Evolutionary conservation across 257 asterid species (phyloP).

Genomic region (Nicotiana obtusifolia): DNA sequence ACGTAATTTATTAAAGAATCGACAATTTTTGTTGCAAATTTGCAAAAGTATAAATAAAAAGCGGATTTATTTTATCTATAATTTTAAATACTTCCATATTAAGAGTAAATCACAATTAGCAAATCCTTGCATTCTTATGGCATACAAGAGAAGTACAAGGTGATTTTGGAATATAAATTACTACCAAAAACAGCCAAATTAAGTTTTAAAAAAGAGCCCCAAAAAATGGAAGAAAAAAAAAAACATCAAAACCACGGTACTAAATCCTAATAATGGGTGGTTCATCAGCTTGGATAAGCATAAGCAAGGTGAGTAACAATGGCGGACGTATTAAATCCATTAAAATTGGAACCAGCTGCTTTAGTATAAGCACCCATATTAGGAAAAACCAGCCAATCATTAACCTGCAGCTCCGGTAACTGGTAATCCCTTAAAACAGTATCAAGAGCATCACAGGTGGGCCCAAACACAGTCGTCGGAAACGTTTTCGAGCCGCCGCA

Average conservation of each 20-base stretch:
- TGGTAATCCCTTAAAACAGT: constrained; percentile 11
- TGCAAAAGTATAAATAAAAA: no score
- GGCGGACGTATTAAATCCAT: constrained; percentile 16
- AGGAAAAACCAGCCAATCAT: constrained; percentile 15
- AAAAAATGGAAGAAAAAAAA: background rate
- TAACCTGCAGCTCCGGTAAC: constrained; percentile 14
- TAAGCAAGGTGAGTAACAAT: constrained; percentile 14
- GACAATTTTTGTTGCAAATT: no score
- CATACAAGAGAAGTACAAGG: background rate
- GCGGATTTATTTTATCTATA: background rate
- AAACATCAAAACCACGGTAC: background rate
- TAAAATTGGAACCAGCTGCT: constrained; percentile 15
- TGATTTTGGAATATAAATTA: background rate
- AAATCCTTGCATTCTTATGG: background rate
- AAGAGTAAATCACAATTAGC: background rate
- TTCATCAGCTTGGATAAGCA: constrained; percentile 5
- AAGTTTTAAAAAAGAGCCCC: no score
- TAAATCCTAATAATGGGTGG: background rate
- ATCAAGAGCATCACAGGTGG: constrained; percentile 15
- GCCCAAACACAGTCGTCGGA: constrained; percentile 13
- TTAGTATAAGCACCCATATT: constrained; percentile 15
- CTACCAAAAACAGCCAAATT: background rate
- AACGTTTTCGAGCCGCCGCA: constrained; percentile 4
- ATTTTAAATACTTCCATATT: background rate
- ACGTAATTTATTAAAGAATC: no score